Evolutionary conservation across 1,139 yeast genomes (phyloP).

Genomic region (Protomyces macrosporus): DNA sequence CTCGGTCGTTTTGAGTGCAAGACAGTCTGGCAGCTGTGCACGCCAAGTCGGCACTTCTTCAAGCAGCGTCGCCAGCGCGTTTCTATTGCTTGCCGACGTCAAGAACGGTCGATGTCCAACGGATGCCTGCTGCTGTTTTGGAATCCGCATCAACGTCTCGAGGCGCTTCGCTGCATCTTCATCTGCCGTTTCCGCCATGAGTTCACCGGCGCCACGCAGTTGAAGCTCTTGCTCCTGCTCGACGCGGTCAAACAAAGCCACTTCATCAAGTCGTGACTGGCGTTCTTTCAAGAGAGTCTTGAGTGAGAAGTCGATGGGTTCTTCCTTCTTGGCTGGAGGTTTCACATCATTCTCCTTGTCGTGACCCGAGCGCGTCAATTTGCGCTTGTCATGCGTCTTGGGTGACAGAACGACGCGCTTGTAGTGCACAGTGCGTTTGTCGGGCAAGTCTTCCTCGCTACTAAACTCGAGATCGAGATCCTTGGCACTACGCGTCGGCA

Average conservation of each 20-base stretch:
- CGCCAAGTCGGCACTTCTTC: background rate
- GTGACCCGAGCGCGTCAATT: no score
- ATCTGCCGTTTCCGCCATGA: background rate
- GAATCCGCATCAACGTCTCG: background rate
- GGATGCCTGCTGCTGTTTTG: background rate
- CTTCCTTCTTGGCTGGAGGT: no score
- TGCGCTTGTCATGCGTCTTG: no score
- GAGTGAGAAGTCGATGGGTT: background rate
- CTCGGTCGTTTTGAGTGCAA: background rate
- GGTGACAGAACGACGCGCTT: no score
- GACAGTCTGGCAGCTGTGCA: background rate
- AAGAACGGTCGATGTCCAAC: background rate
- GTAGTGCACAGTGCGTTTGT: no score
- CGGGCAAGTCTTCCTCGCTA: background rate
- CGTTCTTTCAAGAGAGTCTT: background rate
- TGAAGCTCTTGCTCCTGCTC: background rate
- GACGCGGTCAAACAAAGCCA: background rate
- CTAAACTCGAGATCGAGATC: background rate
- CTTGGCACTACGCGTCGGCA: background rate
- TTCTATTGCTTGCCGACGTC: background rate
- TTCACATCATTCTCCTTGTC: no score
- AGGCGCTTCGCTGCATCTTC: background rate
- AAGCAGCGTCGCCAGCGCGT: background rate
- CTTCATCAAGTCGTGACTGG: background rate
- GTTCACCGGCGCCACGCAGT: background rate